Evolutionary conservation across 768 basidiomycete species (phyloP), one percentile per base, ranked within the genome.

Genomic region (Panellus pusillus): DNA sequence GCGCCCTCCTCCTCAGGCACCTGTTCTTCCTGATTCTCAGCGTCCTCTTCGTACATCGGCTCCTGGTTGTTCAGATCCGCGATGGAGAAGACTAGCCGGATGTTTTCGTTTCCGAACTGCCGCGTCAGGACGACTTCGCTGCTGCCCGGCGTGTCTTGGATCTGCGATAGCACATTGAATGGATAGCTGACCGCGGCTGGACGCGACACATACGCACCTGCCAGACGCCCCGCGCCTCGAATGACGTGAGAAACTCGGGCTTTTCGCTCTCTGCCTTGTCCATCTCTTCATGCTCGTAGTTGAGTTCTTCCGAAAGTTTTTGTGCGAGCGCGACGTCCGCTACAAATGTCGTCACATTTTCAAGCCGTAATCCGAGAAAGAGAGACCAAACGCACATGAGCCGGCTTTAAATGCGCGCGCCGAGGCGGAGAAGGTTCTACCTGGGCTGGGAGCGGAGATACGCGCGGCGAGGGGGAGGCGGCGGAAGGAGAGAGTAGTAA

Each of bases 31-130:
- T 65, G 57, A 9, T 58, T 55, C 7, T 74, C 72, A 27, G 70
- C 64, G 41, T 70, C 66, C 11, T 69, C 61, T 11, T 11, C 14
- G 32, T 9, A 35, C 11, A 35, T 24, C 55, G 72, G 74, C 50
- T 75, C 71, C 50, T 65, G 63, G 8, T 67, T 68, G 62, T 91
- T 83, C 47, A 96, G 77, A 70, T 98, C 95, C 37, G 90, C 87
- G 61, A 96, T 91, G 55, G 93, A 93, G 81, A 98, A 24, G 24
- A 24, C 39, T 35, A 58, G 12, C 80, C 88, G 52, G 61, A 96
- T 93, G 24, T 72, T 81, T 73, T 98, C 96, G 62, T 91, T 92
- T 57, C 92, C 94, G 69, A 93, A 96, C 61, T 83, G 86, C 61
- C 94, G 84, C n/a, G 75, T 75, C 39, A 98, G 71, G 20, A 79